Conservation (phyloP, 768 basidiomycete species). For the Podaxis sp. region DNA sequence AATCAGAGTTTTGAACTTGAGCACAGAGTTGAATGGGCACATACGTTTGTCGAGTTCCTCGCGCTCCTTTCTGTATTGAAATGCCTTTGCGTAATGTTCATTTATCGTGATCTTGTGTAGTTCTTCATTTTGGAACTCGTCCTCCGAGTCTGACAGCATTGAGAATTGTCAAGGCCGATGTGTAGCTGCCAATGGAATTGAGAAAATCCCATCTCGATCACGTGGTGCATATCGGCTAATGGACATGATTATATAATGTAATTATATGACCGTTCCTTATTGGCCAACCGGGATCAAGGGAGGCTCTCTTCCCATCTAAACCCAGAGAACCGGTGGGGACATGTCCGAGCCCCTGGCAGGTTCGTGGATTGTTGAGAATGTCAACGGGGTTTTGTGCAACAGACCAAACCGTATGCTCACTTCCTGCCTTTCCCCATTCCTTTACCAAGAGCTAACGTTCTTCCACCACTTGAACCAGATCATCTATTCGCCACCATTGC, state of each 20-base stretch:
- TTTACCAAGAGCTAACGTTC: not conserved
- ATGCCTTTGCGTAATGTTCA: constrained; percentile 65
- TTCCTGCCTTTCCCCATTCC: not conserved
- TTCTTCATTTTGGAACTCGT: constrained; percentile 16
- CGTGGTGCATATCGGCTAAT: not conserved
- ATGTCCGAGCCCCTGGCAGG: too few relatives aligned
- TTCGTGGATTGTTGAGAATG: not conserved
- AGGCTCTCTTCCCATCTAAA: not conserved
- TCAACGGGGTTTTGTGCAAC: not conserved
- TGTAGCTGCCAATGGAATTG: not conserved
- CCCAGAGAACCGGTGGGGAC: too few relatives aligned
- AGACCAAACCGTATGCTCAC: not conserved
- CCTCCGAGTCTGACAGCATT: constrained; percentile 26
- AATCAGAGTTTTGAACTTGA: not conserved
- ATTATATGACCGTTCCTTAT: not conserved
- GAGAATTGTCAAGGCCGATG: not conserved
- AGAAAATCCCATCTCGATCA: not conserved
- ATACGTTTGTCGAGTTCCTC: constrained; percentile 79
- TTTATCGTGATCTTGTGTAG: constrained; percentile 30
- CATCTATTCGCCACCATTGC: not conserved
- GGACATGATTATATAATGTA: not conserved
- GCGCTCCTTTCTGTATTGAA: constrained; percentile 77
- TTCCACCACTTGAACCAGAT: not conserved
- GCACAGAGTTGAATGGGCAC: constrained; percentile 25
- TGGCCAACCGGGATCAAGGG: not conserved